These are phyloP conservation scores for Exutisphaerella laricina DNA, from an alignment of 2,329 filamentous ascomycete species.

Conservation along the genomic window DNA sequence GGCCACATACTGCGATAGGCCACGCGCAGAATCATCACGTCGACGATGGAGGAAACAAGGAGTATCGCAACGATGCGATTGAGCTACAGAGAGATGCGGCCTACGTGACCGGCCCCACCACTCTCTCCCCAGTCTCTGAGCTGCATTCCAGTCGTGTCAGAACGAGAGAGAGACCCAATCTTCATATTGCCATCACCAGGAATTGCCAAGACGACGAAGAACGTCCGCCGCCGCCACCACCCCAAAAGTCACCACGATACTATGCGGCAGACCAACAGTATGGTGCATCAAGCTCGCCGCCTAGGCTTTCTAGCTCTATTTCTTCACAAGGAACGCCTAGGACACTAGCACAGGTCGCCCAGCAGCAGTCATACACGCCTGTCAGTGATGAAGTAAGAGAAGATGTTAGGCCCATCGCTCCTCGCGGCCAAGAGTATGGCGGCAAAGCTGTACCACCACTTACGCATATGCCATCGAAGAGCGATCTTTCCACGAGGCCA, in stretches of 20 bases:
- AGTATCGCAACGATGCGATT: neutral
- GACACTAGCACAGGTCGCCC: conserved; percentile 6
- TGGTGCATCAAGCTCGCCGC: neutral
- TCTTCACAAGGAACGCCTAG: conserved; percentile 3
- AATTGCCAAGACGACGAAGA: conserved; percentile 5
- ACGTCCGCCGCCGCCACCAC: conserved; percentile 19
- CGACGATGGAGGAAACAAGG: conserved; percentile 8
- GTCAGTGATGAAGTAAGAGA: conserved; percentile 5
- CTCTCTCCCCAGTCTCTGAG: neutral
- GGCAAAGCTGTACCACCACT: neutral
- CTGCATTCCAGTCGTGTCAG: neutral
- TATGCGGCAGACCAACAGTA: conserved; percentile 7
- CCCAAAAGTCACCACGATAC: conserved; percentile 18
- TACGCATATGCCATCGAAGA: neutral
- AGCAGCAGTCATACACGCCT: conserved; percentile 10
- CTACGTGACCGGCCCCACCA: neutral
- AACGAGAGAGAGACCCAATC: conserved; percentile 11
- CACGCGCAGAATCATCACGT: conserved; percentile 10
- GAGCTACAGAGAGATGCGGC: neutral
- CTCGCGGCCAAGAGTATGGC: conserved; percentile 3
- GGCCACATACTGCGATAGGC: conserved; percentile 3
- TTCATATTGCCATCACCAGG: conserved; percentile 19
- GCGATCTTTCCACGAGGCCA: neutral
- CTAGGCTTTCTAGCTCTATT: neutral
- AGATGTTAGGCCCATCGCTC: conserved; percentile 3